Conservation (phyloP, 345 rosid species). For the Eucalyptus polyanthemos region DNA sequence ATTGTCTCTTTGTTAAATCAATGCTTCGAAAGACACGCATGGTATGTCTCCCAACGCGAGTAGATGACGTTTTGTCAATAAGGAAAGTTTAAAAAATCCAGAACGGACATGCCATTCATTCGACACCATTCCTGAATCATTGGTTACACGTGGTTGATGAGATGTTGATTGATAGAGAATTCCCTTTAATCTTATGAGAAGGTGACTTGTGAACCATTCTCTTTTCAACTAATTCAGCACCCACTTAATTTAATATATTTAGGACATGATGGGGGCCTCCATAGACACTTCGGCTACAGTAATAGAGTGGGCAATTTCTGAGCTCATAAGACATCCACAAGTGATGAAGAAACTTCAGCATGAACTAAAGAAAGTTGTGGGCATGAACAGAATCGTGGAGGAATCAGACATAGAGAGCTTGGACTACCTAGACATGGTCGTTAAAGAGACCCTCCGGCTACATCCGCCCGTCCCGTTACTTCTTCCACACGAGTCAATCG, state of each 20-base stretch:
- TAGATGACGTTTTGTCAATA: neutral
- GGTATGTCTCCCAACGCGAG: neutral
- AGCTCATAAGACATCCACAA: constrained; percentile 17
- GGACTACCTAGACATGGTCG: neutral
- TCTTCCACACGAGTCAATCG: neutral
- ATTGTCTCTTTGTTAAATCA: neutral
- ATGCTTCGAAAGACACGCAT: neutral
- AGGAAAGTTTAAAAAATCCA: neutral
- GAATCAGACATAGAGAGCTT: constrained; percentile 27
- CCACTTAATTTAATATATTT: neutral
- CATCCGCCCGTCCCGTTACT: neutral
- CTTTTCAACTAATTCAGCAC: neutral
- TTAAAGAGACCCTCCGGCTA: neutral
- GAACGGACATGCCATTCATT: neutral
- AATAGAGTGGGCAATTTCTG: constrained; percentile 18
- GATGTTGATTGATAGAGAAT: neutral
- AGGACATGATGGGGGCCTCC: constrained; percentile 13
- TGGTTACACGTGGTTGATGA: neutral
- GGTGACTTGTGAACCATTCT: neutral
- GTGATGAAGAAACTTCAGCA: constrained; percentile 17
- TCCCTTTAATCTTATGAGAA: neutral
- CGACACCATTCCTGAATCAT: neutral
- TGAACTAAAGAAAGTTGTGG: constrained; percentile 23
- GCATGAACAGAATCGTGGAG: constrained; percentile 19
- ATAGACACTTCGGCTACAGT: constrained; percentile 17